Conservation (phyloP, 2,329 filamentous ascomycete genomes). For the Endothia cerciana region DNA sequence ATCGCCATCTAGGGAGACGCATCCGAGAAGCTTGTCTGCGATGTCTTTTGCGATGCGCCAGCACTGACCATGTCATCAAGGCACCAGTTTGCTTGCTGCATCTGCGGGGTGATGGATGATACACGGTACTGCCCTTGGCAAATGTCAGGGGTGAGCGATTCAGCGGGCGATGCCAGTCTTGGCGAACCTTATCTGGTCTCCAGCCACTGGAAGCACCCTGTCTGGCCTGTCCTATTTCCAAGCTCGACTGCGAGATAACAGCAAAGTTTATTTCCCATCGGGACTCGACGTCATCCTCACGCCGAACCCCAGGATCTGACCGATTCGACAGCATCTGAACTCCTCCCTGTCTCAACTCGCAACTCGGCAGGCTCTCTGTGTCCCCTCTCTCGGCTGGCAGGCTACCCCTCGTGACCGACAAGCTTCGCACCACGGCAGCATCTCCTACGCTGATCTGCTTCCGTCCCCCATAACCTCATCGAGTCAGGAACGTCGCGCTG, state of each 20-base stretch:
- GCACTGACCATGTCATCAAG: conserved; percentile 9
- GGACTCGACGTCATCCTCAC: conserved; percentile 23
- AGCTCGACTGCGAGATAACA: conserved; percentile 19
- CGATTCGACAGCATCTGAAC: conserved; percentile 16
- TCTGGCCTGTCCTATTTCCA: conserved; percentile 10
- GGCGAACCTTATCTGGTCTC: conserved; percentile 22
- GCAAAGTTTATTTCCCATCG: conserved; percentile 22
- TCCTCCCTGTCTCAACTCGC: conserved; percentile 17
- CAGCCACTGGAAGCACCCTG: conserved; percentile 16
- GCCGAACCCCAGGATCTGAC: conserved; percentile 4
- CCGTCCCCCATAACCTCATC: conserved; percentile 10
- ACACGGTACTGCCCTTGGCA: background rate
- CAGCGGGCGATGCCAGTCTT: conserved; percentile 16
- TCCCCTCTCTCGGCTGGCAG: background rate
- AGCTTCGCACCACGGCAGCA: conserved; percentile 4
- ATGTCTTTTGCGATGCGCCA: conserved; percentile 15
- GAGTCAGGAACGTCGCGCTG: conserved; percentile 17
- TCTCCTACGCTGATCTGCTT: conserved; percentile 5
- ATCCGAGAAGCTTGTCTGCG: conserved; percentile 19
- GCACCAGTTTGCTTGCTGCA: background rate
- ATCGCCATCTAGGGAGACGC: conserved; percentile 9
- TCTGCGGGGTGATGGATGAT: conserved; percentile 2
- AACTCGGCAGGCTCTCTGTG: conserved; percentile 8
- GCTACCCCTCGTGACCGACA: conserved; percentile 12
- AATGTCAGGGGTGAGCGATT: conserved; percentile 10